Percentiles rank a stretch among this genome's conserved stretches.
phyloP scores from a whole-genome alignment of 2,329 filamentous ascomycete genomes.

The Claviceps arundinis region DNA sequence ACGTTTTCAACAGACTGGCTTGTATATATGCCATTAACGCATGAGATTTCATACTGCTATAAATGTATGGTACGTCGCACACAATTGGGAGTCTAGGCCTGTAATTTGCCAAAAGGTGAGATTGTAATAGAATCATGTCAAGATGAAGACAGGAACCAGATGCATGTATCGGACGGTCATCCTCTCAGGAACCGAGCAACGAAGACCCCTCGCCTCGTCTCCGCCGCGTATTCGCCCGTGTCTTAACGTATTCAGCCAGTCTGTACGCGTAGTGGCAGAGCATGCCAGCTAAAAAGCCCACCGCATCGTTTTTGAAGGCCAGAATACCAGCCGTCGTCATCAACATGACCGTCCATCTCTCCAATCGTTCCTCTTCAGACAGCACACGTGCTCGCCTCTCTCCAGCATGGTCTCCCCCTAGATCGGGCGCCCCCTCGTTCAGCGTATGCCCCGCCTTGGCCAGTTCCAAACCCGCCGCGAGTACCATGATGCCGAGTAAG shows the following conservation, averaged over 20 bases:
- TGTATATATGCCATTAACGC: too few species aligned
- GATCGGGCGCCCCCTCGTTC: constrained; percentile 53
- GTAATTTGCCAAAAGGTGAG: too few species aligned
- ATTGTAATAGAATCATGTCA: too few species aligned
- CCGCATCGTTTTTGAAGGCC: constrained; percentile 79
- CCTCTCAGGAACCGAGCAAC: constrained; percentile 14
- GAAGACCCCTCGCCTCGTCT: constrained; percentile 15
- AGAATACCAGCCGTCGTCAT: constrained; percentile 71
- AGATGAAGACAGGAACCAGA: too few species aligned
- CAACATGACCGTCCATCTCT: constrained; percentile 82
- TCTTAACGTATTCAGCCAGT: constrained; percentile 30
- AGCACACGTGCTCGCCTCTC: constrained; percentile 38
- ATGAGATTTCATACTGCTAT: too few species aligned
- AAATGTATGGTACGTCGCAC: too few species aligned
- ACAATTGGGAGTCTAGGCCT: too few species aligned
- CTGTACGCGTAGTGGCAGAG: constrained; percentile 60
- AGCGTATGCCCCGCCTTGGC: constrained; percentile 74
- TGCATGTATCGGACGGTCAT: too few species aligned
- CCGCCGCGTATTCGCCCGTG: constrained; percentile 13
- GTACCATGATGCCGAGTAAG: constrained; percentile 74
- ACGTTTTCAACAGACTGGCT: too few species aligned
- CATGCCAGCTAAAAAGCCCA: constrained; percentile 75
- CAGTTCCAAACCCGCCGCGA: constrained; percentile 79
- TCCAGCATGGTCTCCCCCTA: constrained; percentile 41
- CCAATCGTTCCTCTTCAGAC: constrained; percentile 53